A percentile compares a stretch with the other conserved stretches of the same genome.
Evolutionary conservation across 2,329 filamentous ascomycete genomes (phyloP).

Genomic region (Claviceps humidiphila): DNA sequence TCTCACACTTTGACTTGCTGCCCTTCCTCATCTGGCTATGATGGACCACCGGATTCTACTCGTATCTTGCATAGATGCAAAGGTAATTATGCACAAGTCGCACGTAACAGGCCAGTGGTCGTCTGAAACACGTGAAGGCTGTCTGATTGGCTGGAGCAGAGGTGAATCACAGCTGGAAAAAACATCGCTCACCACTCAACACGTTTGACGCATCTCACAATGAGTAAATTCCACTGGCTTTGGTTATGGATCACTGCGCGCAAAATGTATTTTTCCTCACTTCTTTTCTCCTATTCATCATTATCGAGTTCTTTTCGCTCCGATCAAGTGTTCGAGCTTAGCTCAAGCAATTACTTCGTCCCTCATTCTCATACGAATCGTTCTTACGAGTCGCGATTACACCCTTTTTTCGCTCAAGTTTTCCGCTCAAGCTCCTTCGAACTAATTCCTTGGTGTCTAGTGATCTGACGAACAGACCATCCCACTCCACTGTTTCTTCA

Average conservation of each 20-base stretch:
- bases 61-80: neutral
- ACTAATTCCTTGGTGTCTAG: neutral
- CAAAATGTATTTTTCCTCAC: neutral
- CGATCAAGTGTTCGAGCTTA: neutral
- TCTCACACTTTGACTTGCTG: neutral
- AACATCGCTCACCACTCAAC: neutral
- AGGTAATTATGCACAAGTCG: neutral
- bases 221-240: neutral
- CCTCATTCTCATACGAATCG: neutral
- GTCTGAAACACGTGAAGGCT: constrained; percentile 2
- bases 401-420: neutral
- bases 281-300: neutral
- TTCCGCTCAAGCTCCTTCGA: neutral
- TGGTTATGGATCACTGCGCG: neutral
- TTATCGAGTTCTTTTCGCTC: neutral
- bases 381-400: neutral
- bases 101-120: neutral
- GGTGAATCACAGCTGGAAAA: constrained; percentile 4
- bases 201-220: neutral
- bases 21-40: neutral
- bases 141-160: neutral
- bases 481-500: constrained; percentile 10
- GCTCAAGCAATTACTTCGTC: neutral
- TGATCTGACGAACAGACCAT: constrained; percentile 11
- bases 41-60: neutral